A percentile compares a stretch with the other conserved stretches of the same genome.
phyloP scores from a whole-genome alignment of 805 yeast species.

The Candida ipomoeae region DNA sequence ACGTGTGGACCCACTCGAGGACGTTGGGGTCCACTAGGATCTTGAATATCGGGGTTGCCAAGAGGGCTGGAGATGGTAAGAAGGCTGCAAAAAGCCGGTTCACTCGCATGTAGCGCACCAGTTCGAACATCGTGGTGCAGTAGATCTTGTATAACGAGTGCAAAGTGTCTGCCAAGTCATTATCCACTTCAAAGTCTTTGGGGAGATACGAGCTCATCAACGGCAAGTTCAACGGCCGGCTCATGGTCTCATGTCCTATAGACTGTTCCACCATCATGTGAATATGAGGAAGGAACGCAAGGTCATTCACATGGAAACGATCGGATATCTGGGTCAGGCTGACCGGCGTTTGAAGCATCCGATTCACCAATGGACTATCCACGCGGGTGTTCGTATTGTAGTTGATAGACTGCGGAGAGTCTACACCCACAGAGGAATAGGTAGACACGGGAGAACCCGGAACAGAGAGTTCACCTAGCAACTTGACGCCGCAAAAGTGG shows the following conservation, averaged over 20 bases:
- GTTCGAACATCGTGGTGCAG: slow-evolving; percentile 60
- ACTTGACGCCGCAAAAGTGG: slow-evolving; percentile 75
- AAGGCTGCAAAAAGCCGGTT: slow-evolving; percentile 55
- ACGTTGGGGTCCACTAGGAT: slow-evolving; percentile 48
- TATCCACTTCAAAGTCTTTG: slow-evolving; percentile 36
- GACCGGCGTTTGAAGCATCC: slow-evolving; percentile 16
- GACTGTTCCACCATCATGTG: slow-evolving; percentile 21
- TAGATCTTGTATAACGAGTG: slow-evolving; percentile 60
- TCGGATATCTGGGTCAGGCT: slow-evolving; percentile 17
- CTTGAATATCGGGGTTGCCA: slow-evolving; percentile 61
- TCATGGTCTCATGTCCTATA: slow-evolving; percentile 12
- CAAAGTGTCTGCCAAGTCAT: slow-evolving; percentile 58
- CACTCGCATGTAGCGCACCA: slow-evolving; percentile 63
- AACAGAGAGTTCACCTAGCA: slow-evolving; percentile 18
- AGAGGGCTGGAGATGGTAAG: slow-evolving; percentile 46
- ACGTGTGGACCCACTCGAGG: slow-evolving; percentile 59
- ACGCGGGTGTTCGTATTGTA: slow-evolving; percentile 11
- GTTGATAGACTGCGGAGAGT: slow-evolving; percentile 15
- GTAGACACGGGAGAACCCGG: slow-evolving; percentile 20
- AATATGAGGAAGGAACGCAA: slow-evolving; percentile 31
- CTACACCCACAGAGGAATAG: slow-evolving; percentile 9
- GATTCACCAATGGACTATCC: slow-evolving; percentile 8
- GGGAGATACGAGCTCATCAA: slow-evolving; percentile 43
- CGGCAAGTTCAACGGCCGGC: slow-evolving; percentile 26
- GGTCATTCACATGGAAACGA: slow-evolving; percentile 16